Conservation (phyloP, 2,329 filamentous ascomycete genomes). For the Macroventuria anomochaeta region DNA sequence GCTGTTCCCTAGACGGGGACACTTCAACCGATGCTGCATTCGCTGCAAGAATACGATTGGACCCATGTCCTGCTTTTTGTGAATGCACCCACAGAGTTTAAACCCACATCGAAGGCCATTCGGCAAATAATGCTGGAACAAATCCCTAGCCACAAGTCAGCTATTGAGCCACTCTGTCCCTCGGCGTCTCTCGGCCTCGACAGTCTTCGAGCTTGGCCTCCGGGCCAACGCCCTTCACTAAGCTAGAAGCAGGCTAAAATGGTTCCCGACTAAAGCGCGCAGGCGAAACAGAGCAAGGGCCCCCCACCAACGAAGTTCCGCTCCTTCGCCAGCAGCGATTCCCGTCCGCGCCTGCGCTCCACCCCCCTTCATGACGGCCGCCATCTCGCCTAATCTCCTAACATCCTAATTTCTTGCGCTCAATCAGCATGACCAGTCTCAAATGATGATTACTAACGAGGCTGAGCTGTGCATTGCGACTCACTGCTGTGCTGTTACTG, state of each 20-base stretch:
- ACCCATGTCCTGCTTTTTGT: conserved; percentile 1
- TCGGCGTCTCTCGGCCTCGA: conserved; percentile 3
- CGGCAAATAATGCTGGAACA: background rate
- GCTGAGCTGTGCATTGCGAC: background rate
- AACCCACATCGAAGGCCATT: conserved; percentile 1
- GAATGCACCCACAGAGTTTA: conserved; percentile 9
- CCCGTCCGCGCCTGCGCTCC: conserved; percentile 13
- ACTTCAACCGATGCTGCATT: conserved; percentile 3
- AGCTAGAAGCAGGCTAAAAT: conserved; percentile 7
- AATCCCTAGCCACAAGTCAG: background rate
- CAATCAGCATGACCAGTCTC: background rate
- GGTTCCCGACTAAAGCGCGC: background rate
- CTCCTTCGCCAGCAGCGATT: conserved; percentile 1
- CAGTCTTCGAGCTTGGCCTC: background rate
- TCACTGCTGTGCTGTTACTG: background rate
- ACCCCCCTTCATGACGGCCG: conserved; percentile 11
- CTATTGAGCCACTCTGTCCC: background rate
- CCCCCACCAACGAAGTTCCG: conserved; percentile 2
- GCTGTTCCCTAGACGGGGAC: background rate
- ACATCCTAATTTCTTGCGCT: background rate
- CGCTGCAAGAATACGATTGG: conserved; percentile 1
- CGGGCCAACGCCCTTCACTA: background rate
- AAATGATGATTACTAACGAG: background rate
- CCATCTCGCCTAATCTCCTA: conserved; percentile 12
- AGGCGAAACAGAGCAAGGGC: background rate